These are phyloP conservation scores for Aspergillus terreus DNA, from an alignment of 2,329 filamentous ascomycete species.

Conservation along the genomic window DNA sequence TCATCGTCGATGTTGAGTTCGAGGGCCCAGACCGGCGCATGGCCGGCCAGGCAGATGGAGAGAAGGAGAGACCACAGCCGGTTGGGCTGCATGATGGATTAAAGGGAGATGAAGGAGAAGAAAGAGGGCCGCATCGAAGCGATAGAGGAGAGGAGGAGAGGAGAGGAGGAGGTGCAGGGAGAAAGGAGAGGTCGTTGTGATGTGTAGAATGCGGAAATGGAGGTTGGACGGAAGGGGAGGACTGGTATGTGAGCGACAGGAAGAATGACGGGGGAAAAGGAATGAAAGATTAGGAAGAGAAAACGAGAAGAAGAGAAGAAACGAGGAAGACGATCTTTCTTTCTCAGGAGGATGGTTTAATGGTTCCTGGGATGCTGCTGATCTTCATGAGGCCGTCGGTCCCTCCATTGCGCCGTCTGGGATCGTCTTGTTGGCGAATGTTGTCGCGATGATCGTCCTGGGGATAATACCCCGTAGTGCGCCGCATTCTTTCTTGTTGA, in stretches of 20 bases:
- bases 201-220: constrained; percentile 1
- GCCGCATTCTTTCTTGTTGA: too few species aligned
- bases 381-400: too few species aligned
- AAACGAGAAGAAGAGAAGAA: too few species aligned
- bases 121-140: background rate
- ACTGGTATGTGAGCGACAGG: background rate
- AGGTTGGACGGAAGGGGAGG: background rate
- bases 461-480: too few species aligned
- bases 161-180: background rate
- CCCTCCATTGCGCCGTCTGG: too few species aligned
- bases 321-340: too few species aligned
- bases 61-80: constrained; percentile 9
- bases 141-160: background rate
- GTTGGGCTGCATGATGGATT: background rate
- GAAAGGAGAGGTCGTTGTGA: background rate
- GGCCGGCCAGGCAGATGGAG: constrained; percentile 7
- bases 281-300: background rate
- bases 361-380: too few species aligned
- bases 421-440: too few species aligned
- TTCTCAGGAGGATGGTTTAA: too few species aligned
- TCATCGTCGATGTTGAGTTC: constrained; percentile 20
- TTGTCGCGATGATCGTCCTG: too few species aligned
- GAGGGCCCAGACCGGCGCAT: constrained; percentile 11
- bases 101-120: background rate
- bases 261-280: background rate